These are phyloP conservation scores for Beauveria caledonica DNA, from an alignment of 2,329 filamentous ascomycete genomes.

Conservation along the genomic window DNA sequence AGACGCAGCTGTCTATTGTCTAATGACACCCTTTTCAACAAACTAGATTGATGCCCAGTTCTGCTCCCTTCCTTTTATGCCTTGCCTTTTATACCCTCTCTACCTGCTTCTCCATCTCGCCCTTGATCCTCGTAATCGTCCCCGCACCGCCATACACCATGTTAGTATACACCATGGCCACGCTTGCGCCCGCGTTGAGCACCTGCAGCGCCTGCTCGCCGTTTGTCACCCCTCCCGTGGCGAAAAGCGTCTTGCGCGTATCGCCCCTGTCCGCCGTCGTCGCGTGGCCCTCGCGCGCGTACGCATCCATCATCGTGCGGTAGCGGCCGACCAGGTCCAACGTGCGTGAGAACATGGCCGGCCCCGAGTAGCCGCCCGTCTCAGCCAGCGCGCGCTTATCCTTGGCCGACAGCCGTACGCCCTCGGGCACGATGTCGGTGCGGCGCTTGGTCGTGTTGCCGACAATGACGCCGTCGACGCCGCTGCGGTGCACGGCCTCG, in stretches of 20 bases:
- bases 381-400: constrained; percentile 65
- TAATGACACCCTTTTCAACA: background rate
- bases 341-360: constrained; percentile 77
- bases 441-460: constrained; percentile 92
- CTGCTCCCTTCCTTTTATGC: background rate
- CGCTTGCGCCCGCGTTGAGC: constrained; percentile 79
- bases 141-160: constrained; percentile 57
- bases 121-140: constrained; percentile 57
- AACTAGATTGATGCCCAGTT: background rate
- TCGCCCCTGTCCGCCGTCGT: constrained; percentile 24
- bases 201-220: constrained; percentile 76
- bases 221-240: constrained; percentile 85
- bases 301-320: constrained; percentile 55
- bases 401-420: constrained; percentile 52
- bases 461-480: constrained; percentile 91
- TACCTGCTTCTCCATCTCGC: constrained; percentile 45
- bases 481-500: constrained; percentile 71
- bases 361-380: constrained; percentile 84
- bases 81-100: constrained; percentile 13
- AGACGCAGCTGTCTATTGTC: constrained; percentile 1
- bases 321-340: constrained; percentile 73
- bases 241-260: constrained; percentile 75
- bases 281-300: constrained; percentile 24
- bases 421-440: constrained; percentile 59
- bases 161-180: constrained; percentile 86